Evolutionary conservation across 1,139 yeast species (phyloP), one percentile per base, ranked within the genome.

Genomic region (Protomyces inouyei): DNA sequence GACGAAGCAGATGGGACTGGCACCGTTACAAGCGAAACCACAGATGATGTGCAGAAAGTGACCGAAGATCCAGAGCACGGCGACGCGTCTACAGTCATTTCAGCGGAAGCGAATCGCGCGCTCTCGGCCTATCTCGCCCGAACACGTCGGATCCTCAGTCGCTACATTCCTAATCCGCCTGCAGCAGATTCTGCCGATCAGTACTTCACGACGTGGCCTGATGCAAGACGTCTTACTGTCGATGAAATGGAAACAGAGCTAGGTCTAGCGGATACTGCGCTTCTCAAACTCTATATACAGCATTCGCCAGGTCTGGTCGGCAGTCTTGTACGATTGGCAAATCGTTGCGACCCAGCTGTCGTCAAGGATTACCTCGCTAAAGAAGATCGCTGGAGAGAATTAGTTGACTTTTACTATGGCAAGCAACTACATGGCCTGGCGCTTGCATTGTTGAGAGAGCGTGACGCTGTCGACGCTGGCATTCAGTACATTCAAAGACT

Each of bases 371-470:
- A 83, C 64, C 79, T 92, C 43, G 77, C 78, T n/a, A 76, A 78
- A 40, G 77, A 81, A 8, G 78, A 79, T 4, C 81, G 83, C 72
- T 81, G 84, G 70, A 82, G 81, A 55, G 97, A 91, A 70, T 78
- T 93, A 53, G 80, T 90, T 14, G 96, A 89, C 72, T 93, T 89
- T 72, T 89, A 87, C 71, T 86, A 79, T 71, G 84, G 88, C 9
- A 79, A 87, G 65, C 74, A 76, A 1, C 74, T 83, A 56, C 97
- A 91, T 74, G 76, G 78, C 14, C 84, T 85, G 65, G 96, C 97
- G 0, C 76, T 93, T 57, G 76, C 79, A 12, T 79, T 89, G 73
- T 76, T 92, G 53, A 73, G 75, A 16, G 68, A 73, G 5, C 67
- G 66, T 28, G 61, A 57, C 36, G 64, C 59, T 14, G 66, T 68